phyloP scores from a whole-genome alignment of 345 rosid genomes.

The Gossypium australe region DNA sequence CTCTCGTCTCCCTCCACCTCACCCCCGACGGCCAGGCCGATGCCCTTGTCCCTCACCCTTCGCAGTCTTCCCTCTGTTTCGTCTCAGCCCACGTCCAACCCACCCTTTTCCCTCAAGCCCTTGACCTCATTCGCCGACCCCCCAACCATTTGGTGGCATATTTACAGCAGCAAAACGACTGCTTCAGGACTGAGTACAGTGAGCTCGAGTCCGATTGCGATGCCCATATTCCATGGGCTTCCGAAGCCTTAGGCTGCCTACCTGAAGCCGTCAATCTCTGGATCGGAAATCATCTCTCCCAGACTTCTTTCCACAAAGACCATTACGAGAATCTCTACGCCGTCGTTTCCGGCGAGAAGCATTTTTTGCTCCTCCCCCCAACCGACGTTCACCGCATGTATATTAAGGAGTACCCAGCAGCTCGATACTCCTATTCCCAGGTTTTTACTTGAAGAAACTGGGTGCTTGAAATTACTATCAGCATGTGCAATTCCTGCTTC shows the following conservation, averaged over 20 bases:
- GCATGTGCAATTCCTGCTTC: background rate
- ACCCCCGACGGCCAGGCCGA: slow-evolving; percentile 81
- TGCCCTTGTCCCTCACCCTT: slow-evolving; percentile 34
- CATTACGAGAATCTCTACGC: slow-evolving; percentile 89
- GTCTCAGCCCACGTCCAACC: slow-evolving; percentile 67
- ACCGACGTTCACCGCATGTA: slow-evolving; percentile 84
- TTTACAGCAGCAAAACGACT: slow-evolving; percentile 83
- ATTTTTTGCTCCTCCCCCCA: slow-evolving; percentile 74
- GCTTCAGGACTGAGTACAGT: slow-evolving; percentile 63
- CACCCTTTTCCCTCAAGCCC: slow-evolving; percentile 53
- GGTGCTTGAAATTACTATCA: background rate
- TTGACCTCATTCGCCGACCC: slow-evolving; percentile 32
- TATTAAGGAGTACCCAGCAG: slow-evolving; percentile 56
- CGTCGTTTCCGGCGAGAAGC: slow-evolving; percentile 80
- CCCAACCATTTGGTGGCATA: slow-evolving; percentile 39
- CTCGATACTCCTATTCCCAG: slow-evolving; percentile 50
- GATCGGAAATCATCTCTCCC: slow-evolving; percentile 69
- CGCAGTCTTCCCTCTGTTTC: slow-evolving; percentile 41
- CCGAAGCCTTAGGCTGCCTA: slow-evolving; percentile 62
- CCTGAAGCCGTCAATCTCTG: slow-evolving; percentile 97
- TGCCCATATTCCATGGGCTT: slow-evolving; percentile 60
- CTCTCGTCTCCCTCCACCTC: slow-evolving; percentile 75
- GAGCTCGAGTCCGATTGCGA: slow-evolving; percentile 57
- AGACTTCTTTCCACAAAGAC: slow-evolving; percentile 84
- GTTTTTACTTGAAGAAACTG: slow-evolving; percentile 11